Conservation (phyloP, 306 rosid genomes). For the Acacia melanoxylon region DNA sequence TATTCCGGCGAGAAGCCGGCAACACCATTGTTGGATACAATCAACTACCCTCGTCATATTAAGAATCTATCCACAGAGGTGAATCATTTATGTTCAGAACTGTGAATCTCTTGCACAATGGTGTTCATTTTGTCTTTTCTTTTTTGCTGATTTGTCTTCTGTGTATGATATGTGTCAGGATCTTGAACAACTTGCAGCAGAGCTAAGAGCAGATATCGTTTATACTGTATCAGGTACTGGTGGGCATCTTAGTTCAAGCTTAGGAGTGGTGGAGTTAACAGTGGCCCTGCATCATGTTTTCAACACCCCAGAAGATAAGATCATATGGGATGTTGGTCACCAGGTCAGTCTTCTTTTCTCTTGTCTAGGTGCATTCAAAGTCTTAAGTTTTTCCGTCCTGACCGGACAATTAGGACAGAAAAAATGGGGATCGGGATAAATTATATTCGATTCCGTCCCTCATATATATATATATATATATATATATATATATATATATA, state of each 20-base stretch:
- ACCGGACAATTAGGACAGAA: too few relatives aligned
- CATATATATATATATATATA: too few relatives aligned
- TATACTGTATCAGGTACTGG: slow-evolving; percentile 64
- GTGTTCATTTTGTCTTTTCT: background rate
- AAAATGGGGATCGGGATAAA: too few relatives aligned
- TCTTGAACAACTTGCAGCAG: slow-evolving; percentile 83
- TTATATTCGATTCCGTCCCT: too few relatives aligned
- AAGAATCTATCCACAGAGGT: slow-evolving; percentile 75
- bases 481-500: too few relatives aligned
- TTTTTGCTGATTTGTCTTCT: background rate
- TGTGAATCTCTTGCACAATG: background rate
- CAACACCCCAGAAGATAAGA: slow-evolving; percentile 80
- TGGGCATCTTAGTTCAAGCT: slow-evolving; percentile 94
- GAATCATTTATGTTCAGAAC: background rate
- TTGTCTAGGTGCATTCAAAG: too few relatives aligned
- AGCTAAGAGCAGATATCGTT: slow-evolving; percentile 79
- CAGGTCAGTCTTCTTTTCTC: slow-evolving; percentile 47
- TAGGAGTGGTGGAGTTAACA: slow-evolving; percentile 86
- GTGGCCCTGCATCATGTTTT: slow-evolving; percentile 91
- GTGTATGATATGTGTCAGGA: slow-evolving; percentile 46
- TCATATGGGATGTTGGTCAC: slow-evolving; percentile 98
- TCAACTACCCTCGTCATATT: slow-evolving; percentile 81
- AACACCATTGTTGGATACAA: slow-evolving; percentile 82
- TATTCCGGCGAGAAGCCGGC: slow-evolving; percentile 59
- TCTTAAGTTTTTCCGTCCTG: too few relatives aligned